Base-by-base conservation (phyloP, 257 asterid genomes). In the Capsicum pubescens region DNA sequence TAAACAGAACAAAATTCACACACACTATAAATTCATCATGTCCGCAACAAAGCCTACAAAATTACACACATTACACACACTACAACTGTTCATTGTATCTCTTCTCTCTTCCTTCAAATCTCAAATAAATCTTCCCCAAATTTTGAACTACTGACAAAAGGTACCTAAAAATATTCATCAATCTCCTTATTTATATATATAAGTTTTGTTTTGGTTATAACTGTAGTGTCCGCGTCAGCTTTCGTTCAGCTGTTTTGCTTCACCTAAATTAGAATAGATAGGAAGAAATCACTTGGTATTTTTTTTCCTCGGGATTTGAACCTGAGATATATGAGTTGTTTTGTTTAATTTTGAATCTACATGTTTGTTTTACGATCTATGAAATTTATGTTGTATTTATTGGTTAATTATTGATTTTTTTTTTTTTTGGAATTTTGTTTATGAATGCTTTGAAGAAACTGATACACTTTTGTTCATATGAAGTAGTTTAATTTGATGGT, bases 1-100 rank as follows among this genome's bases (percentile, higher is more conserved):
- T 1, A 26, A 1, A 26, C 63, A 87, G 78, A 70, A 68, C 83
- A 83, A 39, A 84, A 80, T 16, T 16, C 70, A 13, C 79, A 39
- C 55, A 32, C 89, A 83, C 83, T 86, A 91, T 90, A 90, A 86
- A 90, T 91, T 85, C 85, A 56, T 46, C 58, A 66, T 48, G 63
- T 66, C 79, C 7, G 21, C 32, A 4, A 16, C 32, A 9, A 66
- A 63, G 59, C 64, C 79, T 5, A 14, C 67, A 82, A 26, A 39
- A 26, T 54, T 35, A 80, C 3, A 46, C 5, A 46, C 78, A 11
- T 11, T 46, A 15, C 44, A 39, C 44, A 39, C 44, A 39, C 44
- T 39, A 39, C 44, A 4, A 14, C 26, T 76, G 26, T 76, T 76
- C 80, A 52, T 52, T 64, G 46, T 64, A 16, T 63, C 77, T 13